Conservation (phyloP, 2,329 filamentous ascomycete genomes). For the Scytalidium lignicola region DNA sequence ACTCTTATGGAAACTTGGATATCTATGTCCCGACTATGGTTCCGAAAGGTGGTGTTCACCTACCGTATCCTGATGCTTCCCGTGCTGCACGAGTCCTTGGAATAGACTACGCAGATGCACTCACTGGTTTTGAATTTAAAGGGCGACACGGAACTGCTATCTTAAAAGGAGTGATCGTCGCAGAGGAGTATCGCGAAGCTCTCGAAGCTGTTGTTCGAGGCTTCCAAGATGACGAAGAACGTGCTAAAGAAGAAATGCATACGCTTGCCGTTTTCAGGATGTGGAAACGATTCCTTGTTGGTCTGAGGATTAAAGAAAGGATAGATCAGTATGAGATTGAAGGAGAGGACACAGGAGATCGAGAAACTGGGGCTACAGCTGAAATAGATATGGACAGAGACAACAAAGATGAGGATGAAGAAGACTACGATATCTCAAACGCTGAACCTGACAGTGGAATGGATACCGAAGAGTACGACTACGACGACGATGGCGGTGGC, state of each 20-base stretch:
- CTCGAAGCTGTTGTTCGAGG: slow-evolving; percentile 64
- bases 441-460: slow-evolving; percentile 30
- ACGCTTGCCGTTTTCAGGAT: slow-evolving; percentile 56
- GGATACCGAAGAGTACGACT: slow-evolving; percentile 39
- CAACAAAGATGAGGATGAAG: slow-evolving; percentile 52
- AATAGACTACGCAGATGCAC: slow-evolving; percentile 82
- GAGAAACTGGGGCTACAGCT: slow-evolving; percentile 24
- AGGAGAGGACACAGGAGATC: slow-evolving; percentile 40
- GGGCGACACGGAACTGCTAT: slow-evolving; percentile 83
- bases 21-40: slow-evolving; percentile 91
- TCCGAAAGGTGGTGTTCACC: slow-evolving; percentile 71
- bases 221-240: slow-evolving; percentile 59
- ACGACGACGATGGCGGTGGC: slow-evolving; percentile 37
- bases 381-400: neutral
- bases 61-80: slow-evolving; percentile 57
- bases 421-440: slow-evolving; percentile 9
- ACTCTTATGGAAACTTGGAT: slow-evolving; percentile 91
- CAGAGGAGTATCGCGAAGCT: slow-evolving; percentile 65
- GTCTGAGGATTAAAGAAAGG: slow-evolving; percentile 46
- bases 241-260: slow-evolving; percentile 59
- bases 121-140: slow-evolving; percentile 85
- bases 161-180: slow-evolving; percentile 71
- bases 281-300: slow-evolving; percentile 75
- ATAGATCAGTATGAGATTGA: slow-evolving; percentile 24
- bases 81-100: slow-evolving; percentile 70